Percentiles rank a stretch among this genome's conserved stretches.
Conservation (phyloP, 2,329 filamentous ascomycete genomes). For the Colletotrichum sidae region DNA sequence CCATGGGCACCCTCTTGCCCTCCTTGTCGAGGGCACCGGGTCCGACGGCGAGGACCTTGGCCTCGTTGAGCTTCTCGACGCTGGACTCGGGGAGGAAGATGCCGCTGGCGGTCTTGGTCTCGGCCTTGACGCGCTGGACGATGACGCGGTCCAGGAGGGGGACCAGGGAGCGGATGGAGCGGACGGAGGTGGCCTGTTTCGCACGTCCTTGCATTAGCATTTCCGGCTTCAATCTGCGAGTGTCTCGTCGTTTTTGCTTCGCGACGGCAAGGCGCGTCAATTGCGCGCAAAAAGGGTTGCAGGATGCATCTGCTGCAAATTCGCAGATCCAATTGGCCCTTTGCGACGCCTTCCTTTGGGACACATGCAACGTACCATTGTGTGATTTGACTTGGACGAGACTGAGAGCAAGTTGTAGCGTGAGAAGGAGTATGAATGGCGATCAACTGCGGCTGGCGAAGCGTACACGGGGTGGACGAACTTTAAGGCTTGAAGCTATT, state of each 20-base stretch:
- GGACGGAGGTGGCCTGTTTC: slow-evolving; percentile 77
- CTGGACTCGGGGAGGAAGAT: slow-evolving; percentile 98
- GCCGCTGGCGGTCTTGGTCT: slow-evolving; percentile 94
- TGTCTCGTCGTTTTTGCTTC: background rate
- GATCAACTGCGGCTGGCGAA: slow-evolving; percentile 33
- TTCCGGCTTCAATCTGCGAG: background rate
- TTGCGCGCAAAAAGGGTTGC: too few relatives aligned
- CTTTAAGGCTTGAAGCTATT: slow-evolving; percentile 48
- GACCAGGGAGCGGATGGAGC: slow-evolving; percentile 93
- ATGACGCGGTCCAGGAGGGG: slow-evolving; percentile 98
- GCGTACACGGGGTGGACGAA: slow-evolving; percentile 40
- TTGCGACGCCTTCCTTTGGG: background rate
- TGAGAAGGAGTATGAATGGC: slow-evolving; percentile 39
- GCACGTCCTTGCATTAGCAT: background rate
- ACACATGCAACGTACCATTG: slow-evolving; percentile 40
- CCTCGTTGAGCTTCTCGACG: slow-evolving; percentile 99
- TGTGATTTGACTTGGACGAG: slow-evolving; percentile 25
- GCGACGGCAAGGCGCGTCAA: too few relatives aligned
- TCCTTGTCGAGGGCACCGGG: slow-evolving; percentile 89
- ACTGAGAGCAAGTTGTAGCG: slow-evolving; percentile 38
- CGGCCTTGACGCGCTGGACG: slow-evolving; percentile 97
- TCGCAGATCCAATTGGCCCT: background rate
- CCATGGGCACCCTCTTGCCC: slow-evolving; percentile 87
- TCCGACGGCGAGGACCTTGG: slow-evolving; percentile 93
- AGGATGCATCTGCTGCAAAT: too few relatives aligned